Evolutionary conservation across 768 basidiomycete genomes (phyloP).

Genomic region (Russula ochroleuca): DNA sequence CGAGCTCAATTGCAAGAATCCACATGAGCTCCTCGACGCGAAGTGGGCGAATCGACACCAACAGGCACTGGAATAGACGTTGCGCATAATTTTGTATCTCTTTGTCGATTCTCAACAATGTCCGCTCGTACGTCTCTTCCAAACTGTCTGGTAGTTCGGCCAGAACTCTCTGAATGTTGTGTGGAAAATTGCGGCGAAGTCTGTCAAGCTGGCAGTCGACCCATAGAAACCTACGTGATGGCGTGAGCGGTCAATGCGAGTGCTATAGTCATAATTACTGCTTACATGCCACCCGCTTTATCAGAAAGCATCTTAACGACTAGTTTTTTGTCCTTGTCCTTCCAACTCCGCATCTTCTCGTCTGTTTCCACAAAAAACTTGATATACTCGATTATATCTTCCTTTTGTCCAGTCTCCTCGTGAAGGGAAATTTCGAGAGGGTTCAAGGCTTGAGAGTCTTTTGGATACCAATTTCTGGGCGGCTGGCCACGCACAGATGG

Average conservation of each 20-base stretch:
- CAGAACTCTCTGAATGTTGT: neutral
- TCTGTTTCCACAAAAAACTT: neutral
- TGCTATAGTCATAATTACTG: too few relatives aligned
- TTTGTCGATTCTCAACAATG: neutral
- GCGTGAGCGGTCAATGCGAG: neutral
- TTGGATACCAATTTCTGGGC: neutral
- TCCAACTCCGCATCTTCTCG: constrained; percentile 11
- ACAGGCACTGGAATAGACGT: constrained; percentile 13
- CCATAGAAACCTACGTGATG: constrained; percentile 9
- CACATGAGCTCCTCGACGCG: neutral
- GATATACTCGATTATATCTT: constrained; percentile 1
- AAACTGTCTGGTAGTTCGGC: neutral
- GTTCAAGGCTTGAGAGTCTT: neutral
- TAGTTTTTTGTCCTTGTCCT: neutral
- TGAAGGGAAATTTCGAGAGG: neutral
- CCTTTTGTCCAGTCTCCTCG: neutral
- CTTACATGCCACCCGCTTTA: constrained; percentile 19
- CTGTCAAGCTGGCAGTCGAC: constrained; percentile 9
- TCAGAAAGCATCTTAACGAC: constrained; percentile 8
- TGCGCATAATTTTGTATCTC: neutral
- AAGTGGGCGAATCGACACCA: neutral
- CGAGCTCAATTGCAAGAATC: neutral
- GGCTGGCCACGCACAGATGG: constrained; percentile 3
- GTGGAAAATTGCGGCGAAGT: neutral
- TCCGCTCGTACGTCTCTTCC: constrained; percentile 6